Conservation (phyloP, 2,329 filamentous ascomycete genomes). For the Phialophora tarda region DNA sequence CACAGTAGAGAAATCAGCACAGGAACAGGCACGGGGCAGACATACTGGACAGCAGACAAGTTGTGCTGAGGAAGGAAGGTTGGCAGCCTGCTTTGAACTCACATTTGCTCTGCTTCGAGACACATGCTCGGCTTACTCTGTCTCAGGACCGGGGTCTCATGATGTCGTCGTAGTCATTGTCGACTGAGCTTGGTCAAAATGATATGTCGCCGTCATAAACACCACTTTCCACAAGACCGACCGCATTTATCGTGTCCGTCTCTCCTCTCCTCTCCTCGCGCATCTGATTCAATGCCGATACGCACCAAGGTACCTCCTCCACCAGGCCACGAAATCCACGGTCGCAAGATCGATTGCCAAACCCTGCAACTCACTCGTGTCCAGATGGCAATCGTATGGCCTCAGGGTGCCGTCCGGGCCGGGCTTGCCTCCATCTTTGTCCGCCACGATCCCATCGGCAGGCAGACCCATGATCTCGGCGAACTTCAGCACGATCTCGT, state of each 20-base stretch:
- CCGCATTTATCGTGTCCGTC: neutral
- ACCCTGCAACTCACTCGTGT: conserved; percentile 73
- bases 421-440: conserved; percentile 62
- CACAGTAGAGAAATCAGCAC: neutral
- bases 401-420: conserved; percentile 49
- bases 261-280: neutral
- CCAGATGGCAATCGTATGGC: conserved; percentile 87
- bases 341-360: conserved; percentile 76
- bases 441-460: conserved; percentile 69
- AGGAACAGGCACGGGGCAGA: too few species aligned
- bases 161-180: neutral
- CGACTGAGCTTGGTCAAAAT: neutral
- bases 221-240: neutral
- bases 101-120: neutral
- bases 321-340: conserved; percentile 80
- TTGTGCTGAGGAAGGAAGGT: neutral
- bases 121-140: neutral
- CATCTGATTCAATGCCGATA: conserved; percentile 27
- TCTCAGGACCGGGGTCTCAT: neutral
- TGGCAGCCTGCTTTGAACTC: neutral
- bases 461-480: conserved; percentile 79
- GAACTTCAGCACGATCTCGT: conserved; percentile 80
- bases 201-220: neutral
- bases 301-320: conserved; percentile 65
- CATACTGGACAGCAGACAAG: neutral